Base-by-base conservation (phyloP, 768 basidiomycete species). In the Lactarius trivialis region DNA sequence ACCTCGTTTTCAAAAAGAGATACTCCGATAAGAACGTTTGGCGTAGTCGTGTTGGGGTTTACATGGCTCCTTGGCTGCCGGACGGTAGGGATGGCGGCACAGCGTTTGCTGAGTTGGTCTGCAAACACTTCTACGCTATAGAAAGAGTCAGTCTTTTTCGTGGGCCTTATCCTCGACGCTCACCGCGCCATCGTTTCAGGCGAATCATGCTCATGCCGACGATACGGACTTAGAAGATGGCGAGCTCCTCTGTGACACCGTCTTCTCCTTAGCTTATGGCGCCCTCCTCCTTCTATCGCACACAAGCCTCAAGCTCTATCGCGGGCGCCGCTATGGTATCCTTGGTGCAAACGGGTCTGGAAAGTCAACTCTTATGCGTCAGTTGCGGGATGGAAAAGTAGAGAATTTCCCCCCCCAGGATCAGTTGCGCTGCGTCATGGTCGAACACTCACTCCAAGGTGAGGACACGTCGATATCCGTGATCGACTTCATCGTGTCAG, bases 331-430 rank as follows among this genome's bases (percentile, higher is more conserved):
- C 65, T 98, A 98, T 75, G 95, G 96, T 70, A 93, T 98, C 68
- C 85, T 96, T 52, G 96, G 94, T 32, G 81, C 89, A n/a, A 98
- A 98, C 73, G 96, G 96, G 64, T 88, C 91, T 60, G 96, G 96
- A 67, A 98, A 98, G 76, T 91, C 89, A 19, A 98, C 96, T 3
- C 83, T 98, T 48, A 87, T 98, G 87, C 91, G 94, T 69, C 94
- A 96, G 70, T 84, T 98, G 65, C 85, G 91, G 60, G 93, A 96
- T 70, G 89, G 91, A 62, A 98, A 98, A 76, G 89, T 91, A 7
- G 96, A 98, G 76, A 94, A 94, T 71, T 98, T 98, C 76, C 96
- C 96, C 21, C 82, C 92, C 6, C 93, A 86, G 67, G 85, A 86
- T 65, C 81, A 93, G 73, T 77, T 98, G 55, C 84, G 90, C 52